phyloP scores from a whole-genome alignment of 257 asterid species.

The Fraxinus pennsylvanica region DNA sequence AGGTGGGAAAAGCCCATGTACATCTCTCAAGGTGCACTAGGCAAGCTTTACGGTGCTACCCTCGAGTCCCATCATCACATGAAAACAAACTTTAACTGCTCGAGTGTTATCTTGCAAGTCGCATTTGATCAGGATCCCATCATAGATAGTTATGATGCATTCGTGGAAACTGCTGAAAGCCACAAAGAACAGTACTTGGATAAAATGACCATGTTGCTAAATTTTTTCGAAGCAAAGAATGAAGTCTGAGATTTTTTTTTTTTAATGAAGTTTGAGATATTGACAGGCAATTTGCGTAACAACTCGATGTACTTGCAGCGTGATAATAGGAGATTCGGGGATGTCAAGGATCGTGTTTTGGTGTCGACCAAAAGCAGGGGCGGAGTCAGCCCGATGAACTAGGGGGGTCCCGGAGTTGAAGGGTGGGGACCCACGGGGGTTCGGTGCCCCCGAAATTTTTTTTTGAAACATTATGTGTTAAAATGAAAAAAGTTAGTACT shows the following conservation, averaged over 20 bases:
- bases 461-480: no score
- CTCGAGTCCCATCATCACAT: conserved; percentile 27
- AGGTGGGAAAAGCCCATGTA: conserved; percentile 84
- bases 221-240: conserved; percentile 61
- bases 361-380: no score
- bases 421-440: no score
- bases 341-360: conserved; percentile 54
- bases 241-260: conserved; percentile 60
- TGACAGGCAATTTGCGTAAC: conserved; percentile 67
- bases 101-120: conserved; percentile 32
- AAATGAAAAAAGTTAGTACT: no score
- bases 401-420: no score
- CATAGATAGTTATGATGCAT: conserved; percentile 60
- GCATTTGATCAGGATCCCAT: conserved; percentile 68
- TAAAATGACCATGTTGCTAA: conserved; percentile 47
- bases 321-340: conserved; percentile 78
- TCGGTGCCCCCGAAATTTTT: no score
- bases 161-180: conserved; percentile 46
- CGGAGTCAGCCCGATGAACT: no score
- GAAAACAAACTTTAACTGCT: conserved; percentile 27
- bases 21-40: conserved; percentile 62
- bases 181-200: conserved; percentile 73
- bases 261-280: conserved; percentile 65
- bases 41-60: conserved; percentile 81
- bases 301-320: conserved; percentile 64